Conservation (phyloP, 2,329 filamentous ascomycete species). For the Rutstroemia sp. region DNA sequence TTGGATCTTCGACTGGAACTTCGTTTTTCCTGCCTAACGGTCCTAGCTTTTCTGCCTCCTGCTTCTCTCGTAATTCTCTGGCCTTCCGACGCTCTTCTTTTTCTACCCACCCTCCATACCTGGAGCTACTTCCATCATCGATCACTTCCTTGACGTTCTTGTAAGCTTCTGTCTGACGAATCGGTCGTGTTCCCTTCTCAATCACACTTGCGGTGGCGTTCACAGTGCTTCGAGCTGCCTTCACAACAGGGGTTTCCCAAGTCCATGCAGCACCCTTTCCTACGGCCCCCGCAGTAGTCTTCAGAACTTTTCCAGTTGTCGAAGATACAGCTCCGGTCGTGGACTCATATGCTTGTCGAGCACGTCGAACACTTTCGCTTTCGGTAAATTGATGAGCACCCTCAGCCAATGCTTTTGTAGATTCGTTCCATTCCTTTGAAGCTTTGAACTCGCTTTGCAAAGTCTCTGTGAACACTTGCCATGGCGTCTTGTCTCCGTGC, state of each 20-base stretch:
- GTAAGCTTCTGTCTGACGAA: conserved; percentile 89
- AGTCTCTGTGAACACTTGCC: conserved; percentile 99
- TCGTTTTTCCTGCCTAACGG: conserved; percentile 42
- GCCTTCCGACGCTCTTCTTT: conserved; percentile 85
- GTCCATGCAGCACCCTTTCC: conserved; percentile 93
- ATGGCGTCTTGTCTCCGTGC: conserved; percentile 95
- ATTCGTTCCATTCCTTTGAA: conserved; percentile 98
- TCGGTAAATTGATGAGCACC: conserved; percentile 87
- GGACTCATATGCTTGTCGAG: conserved; percentile 77
- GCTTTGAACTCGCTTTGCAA: conserved; percentile 88
- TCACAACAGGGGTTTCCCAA: conserved; percentile 91
- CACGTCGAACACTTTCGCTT: conserved; percentile 82
- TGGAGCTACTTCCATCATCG: conserved; percentile 90
- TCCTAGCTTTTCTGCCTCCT: conserved; percentile 38
- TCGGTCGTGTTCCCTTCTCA: conserved; percentile 90
- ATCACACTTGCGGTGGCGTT: conserved; percentile 78
- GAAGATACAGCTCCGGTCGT: conserved; percentile 77
- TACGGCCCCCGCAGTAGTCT: conserved; percentile 77
- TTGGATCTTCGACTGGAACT: conserved; percentile 71
- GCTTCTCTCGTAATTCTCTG: conserved; percentile 66
- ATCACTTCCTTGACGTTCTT: conserved; percentile 94
- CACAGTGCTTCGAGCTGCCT: conserved; percentile 81
- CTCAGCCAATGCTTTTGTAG: conserved; percentile 86
- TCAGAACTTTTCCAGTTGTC: conserved; percentile 72
- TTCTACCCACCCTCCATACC: conserved; percentile 94